These are phyloP conservation scores for Talaromyces albobiverticillius DNA, from an alignment of 2,329 filamentous ascomycete species.

Conservation along the genomic window DNA sequence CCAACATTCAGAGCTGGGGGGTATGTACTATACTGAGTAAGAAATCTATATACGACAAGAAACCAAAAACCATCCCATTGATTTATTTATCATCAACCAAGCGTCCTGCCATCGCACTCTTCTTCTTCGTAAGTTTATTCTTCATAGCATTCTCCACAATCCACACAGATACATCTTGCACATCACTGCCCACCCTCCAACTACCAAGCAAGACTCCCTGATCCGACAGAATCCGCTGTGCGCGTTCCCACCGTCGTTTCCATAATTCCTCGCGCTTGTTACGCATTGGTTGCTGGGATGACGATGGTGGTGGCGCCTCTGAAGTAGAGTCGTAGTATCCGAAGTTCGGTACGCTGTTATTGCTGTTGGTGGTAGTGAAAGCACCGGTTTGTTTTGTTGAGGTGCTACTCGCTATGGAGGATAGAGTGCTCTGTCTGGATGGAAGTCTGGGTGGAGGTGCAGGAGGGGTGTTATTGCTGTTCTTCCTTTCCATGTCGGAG, in stretches of 20 bases:
- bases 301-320: slow-evolving; percentile 20
- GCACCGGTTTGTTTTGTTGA: background rate
- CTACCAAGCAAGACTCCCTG: slow-evolving; percentile 43
- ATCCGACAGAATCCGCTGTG: slow-evolving; percentile 40
- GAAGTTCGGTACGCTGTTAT: background rate
- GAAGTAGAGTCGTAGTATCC: slow-evolving; percentile 17
- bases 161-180: slow-evolving; percentile 42
- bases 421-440: slow-evolving; percentile 3
- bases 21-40: too few relatives aligned
- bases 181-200: slow-evolving; percentile 48
- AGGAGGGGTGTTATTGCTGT: slow-evolving; percentile 16
- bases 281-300: slow-evolving; percentile 28
- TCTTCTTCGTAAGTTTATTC: slow-evolving; percentile 31
- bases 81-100: background rate
- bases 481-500: background rate
- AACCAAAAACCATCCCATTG: too few relatives aligned
- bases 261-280: slow-evolving; percentile 51
- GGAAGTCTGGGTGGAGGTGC: slow-evolving; percentile 1
- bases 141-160: slow-evolving; percentile 40
- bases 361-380: background rate
- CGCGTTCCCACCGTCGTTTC: slow-evolving; percentile 47
- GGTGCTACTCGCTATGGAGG: background rate
- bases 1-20: too few relatives aligned
- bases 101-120: background rate
- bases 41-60: too few relatives aligned